phyloP scores from a whole-genome alignment of 352 stramenopile genomes.

The Globisporangium mamillatum region DNA sequence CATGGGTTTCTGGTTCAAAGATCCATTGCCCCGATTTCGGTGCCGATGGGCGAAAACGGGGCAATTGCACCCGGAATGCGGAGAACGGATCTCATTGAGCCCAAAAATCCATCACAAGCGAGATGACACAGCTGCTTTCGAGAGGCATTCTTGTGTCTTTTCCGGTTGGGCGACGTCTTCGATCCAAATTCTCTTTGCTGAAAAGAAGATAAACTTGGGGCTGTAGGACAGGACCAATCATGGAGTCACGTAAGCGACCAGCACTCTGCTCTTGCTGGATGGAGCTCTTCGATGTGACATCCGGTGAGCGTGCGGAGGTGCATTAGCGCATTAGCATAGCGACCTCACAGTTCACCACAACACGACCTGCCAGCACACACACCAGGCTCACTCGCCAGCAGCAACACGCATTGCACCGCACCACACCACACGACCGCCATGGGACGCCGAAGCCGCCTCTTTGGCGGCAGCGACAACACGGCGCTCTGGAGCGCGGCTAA shows the following conservation, averaged over 20 bases:
- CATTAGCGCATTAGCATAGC: background rate
- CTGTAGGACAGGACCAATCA: background rate
- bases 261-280: background rate
- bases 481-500: constrained; percentile 20
- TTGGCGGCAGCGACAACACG: constrained; percentile 2
- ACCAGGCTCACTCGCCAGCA: background rate
- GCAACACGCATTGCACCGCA: background rate
- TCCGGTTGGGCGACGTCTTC: background rate
- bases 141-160: too few relatives aligned
- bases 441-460: constrained; percentile 9
- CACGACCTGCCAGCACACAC: background rate
- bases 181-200: constrained; percentile 2
- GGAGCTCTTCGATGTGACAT: background rate
- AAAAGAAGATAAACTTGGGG: background rate
- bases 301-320: background rate
- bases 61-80: background rate
- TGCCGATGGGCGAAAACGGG: background rate
- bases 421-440: background rate
- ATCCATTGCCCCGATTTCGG: background rate
- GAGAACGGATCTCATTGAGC: background rate
- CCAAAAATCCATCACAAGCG: background rate
- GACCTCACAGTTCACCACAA: background rate
- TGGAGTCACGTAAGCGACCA: background rate
- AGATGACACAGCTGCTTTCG: background rate
- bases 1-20: background rate